A percentile compares a stretch with the other conserved stretches of the same genome.
phyloP scores from a whole-genome alignment of 192 early-diverging fungal genomes.

The Pilaira anomala region DNA sequence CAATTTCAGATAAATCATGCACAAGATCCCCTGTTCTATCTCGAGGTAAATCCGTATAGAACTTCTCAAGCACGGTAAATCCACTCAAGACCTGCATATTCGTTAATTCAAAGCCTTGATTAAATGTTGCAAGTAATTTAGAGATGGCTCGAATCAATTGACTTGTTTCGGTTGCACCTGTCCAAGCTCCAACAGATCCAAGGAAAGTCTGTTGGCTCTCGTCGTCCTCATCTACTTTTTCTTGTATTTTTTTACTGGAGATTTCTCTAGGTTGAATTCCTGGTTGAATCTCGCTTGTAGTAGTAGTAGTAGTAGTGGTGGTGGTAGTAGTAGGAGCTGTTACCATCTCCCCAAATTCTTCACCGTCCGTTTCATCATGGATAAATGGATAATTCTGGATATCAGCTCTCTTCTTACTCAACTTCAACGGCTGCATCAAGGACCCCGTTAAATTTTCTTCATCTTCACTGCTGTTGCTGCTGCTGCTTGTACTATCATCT shows the following conservation, averaged over 20 bases:
- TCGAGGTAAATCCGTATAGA: constrained; percentile 45
- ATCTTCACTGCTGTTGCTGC: not conserved
- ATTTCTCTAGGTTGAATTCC: not conserved
- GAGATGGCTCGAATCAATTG: constrained; percentile 25
- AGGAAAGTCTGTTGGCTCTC: not conserved
- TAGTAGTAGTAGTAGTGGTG: too few species aligned
- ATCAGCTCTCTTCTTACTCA: constrained; percentile 7
- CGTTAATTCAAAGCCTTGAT: constrained; percentile 69
- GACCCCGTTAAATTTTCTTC: constrained; percentile 5
- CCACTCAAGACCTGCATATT: constrained; percentile 62
- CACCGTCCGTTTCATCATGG: not conserved
- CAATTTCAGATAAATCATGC: constrained; percentile 31
- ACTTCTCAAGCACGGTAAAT: constrained; percentile 63
- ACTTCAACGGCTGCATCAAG: not conserved
- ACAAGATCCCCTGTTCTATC: constrained; percentile 41
- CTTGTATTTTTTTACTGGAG: not conserved
- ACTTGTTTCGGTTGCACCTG: constrained; percentile 26
- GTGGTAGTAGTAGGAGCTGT: not conserved
- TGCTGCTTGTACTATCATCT: not conserved
- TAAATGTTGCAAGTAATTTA: constrained; percentile 35
- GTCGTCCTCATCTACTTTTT: not conserved
- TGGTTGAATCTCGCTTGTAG: too few species aligned
- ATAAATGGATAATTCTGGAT: too few species aligned
- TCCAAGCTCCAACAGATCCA: constrained; percentile 21
- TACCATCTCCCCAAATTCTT: constrained; percentile 17